Conservation (phyloP, 352 stramenopile species). For the Pythium myriotylum region DNA sequence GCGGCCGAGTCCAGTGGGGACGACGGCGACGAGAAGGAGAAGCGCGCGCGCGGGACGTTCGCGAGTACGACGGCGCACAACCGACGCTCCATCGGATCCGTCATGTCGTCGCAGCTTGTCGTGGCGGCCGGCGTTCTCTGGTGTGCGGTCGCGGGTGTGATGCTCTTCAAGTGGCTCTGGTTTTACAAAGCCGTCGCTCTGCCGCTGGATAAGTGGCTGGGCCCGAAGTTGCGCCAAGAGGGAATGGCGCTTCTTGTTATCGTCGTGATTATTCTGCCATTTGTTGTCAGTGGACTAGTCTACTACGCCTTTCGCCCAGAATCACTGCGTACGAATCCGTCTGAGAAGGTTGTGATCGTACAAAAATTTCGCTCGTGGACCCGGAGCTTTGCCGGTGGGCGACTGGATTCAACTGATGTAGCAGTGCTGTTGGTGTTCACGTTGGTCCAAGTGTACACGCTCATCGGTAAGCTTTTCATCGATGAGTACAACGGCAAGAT, state of each 20-base stretch:
- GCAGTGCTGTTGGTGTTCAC: conserved; percentile 43
- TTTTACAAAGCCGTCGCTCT: conserved; percentile 21
- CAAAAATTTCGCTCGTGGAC: conserved; percentile 16
- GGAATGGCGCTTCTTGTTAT: conserved; percentile 17
- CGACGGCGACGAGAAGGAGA: not conserved
- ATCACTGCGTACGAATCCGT: conserved; percentile 8
- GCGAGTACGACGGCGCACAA: not conserved
- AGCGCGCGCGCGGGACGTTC: not conserved
- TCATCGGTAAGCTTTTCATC: conserved; percentile 66
- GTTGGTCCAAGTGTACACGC: conserved; percentile 61
- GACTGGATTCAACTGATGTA: conserved; percentile 56
- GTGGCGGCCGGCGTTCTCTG: conserved; percentile 20
- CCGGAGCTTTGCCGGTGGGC: conserved; percentile 3
- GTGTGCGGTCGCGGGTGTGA: conserved; percentile 14
- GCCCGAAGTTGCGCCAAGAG: conserved; percentile 13
- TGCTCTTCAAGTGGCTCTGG: conserved; percentile 30
- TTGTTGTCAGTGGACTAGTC: conserved; percentile 20
- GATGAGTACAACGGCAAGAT: conserved; percentile 70
- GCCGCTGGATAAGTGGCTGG: conserved; percentile 26
- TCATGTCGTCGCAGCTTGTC: conserved; percentile 9
- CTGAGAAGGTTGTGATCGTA: conserved; percentile 6
- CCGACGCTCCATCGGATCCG: not conserved
- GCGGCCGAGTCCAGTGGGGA: no score
- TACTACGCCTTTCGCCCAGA: conserved; percentile 19
- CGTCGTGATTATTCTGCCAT: conserved; percentile 16